Evolutionary conservation across 2,329 filamentous ascomycete species (phyloP), one percentile per base, ranked within the genome.

Genomic region (Fusarium sp.): DNA sequence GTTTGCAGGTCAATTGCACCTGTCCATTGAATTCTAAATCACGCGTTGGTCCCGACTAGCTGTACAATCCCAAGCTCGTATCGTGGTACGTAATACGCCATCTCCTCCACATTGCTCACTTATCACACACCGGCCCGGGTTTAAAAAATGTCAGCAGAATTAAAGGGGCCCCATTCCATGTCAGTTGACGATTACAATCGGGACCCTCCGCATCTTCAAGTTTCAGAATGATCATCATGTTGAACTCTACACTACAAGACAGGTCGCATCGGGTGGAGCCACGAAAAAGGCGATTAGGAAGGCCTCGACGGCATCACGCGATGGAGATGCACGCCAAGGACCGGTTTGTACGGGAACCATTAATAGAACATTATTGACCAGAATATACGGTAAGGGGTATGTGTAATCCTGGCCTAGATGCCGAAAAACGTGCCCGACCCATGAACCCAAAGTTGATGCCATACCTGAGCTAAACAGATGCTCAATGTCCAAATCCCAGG

Each of bases 361-460:
- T 72, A 67, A 68, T 67, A 55, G 64, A 72, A 62, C 67, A 72
- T 68, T 71, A 64, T 71, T 57, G 71, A 73, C 75, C 75, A 77
- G 71, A 76, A 71, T 72, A 58, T 76, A 78, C 75, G 69, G 64
- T 74, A 77, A 78, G 72, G 75, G 75, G 75, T 77, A 77, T 79
- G 73, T 74, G 74, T 68, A 76, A 70, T 74, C 71, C 75, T 76
- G 75, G 75, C 63, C 63, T 71, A 29, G 24, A 68, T 74, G 70
- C 70, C 60, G 57, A 64, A 67, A 42, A 58, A 67, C 55, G 58
- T 67, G 66, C 59, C 70, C 44, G 56, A 66, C 59, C 64, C 64
- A 36, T 55, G 42, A 62, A 51, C 46, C 46, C 46, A 51, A 29
- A 51, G 46, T 29, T 51, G 46, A 51, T 51, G 46, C 46, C 46